Base-by-base conservation (phyloP, 192 early-diverging fungal species). In the Coemansia umbellata region DNA sequence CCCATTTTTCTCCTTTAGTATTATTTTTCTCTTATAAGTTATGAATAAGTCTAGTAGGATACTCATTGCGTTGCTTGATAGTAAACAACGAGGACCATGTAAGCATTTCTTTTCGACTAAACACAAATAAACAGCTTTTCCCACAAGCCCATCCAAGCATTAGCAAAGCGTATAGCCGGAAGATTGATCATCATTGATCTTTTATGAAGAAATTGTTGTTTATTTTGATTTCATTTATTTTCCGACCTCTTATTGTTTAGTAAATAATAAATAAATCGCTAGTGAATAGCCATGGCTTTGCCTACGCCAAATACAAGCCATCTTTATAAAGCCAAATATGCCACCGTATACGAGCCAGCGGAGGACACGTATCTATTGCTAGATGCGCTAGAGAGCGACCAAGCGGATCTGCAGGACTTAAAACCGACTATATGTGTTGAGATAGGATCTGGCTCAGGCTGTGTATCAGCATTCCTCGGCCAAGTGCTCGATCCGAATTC, bases 301-400 rank as follows among this genome's bases (percentile, higher is more conserved):
- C 82, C 87, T 9, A 95, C 91, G 23, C 91, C 91, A 13, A 79
- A 84, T 52, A 81, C 92, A 13, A 73, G 78, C 13, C 91, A 93
- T 57, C 58, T 95, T 43, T 80, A 71, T 26, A 42, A 60, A 9
- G 35, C 76, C 13, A 83, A 90, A 54, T 89, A 82, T 37, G 63
- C 78, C 13, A 54, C 81, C 32, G 84, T 98, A 1, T 98, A 96
- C 60, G 92, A 94, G 66, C 91, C 95, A 5, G 87, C 73, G 6
- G 94, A 98, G 79, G 95, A 98, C 66, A 92, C 92, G 0, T 98
- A 94, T 60, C 67, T 98, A 40, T 73, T 98, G 14, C 74, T 98
- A 22, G 93, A 96, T 63, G 88, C 90, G 3, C 82, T 98, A n/a
- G 93, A 96, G 53, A 74, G 80, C 42, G 93, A 95, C 42, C 66